A percentile compares a stretch with the other conserved stretches of the same genome.
phyloP scores from a whole-genome alignment of 2,329 filamentous ascomycete genomes.

The Pestalotiopsis fici region DNA sequence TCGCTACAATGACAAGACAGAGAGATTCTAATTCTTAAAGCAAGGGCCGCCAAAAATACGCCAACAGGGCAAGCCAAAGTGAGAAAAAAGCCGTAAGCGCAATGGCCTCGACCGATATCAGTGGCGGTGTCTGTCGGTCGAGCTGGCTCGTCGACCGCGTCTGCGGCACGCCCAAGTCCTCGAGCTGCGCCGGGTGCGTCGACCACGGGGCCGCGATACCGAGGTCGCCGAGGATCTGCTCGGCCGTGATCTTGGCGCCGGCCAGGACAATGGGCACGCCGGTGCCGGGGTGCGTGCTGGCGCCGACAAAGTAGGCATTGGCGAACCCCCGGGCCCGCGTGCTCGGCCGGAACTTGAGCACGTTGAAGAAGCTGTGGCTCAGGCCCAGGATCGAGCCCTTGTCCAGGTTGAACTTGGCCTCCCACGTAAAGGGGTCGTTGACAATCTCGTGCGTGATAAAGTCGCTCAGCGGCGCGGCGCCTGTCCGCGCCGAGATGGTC shows the following conservation, averaged over 20 bases:
- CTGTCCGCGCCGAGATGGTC: constrained; percentile 62
- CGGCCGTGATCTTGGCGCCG: constrained; percentile 60
- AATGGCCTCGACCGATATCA: not conserved
- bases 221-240: constrained; percentile 41
- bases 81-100: not conserved
- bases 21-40: not conserved
- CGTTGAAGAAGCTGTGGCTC: constrained; percentile 74
- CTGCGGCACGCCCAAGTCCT: constrained; percentile 22
- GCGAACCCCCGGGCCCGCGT: constrained; percentile 53
- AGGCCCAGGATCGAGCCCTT: constrained; percentile 74
- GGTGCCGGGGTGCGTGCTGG: constrained; percentile 74
- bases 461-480: constrained; percentile 46
- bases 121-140: constrained; percentile 7
- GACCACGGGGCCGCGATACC: constrained; percentile 30
- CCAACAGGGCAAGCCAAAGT: not conserved
- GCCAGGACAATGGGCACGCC: constrained; percentile 75
- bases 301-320: constrained; percentile 70
- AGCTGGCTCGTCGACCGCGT: constrained; percentile 11
- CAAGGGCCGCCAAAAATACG: constrained; percentile 4
- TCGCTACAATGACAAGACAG: not conserved
- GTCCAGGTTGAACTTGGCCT: constrained; percentile 70
- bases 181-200: constrained; percentile 16
- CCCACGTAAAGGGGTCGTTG: constrained; percentile 69
- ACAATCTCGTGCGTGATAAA: constrained; percentile 61
- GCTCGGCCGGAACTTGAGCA: constrained; percentile 65